Conservation (phyloP, 1,284 basidiomycete species). For the Hypsizygus ulmarius region DNA sequence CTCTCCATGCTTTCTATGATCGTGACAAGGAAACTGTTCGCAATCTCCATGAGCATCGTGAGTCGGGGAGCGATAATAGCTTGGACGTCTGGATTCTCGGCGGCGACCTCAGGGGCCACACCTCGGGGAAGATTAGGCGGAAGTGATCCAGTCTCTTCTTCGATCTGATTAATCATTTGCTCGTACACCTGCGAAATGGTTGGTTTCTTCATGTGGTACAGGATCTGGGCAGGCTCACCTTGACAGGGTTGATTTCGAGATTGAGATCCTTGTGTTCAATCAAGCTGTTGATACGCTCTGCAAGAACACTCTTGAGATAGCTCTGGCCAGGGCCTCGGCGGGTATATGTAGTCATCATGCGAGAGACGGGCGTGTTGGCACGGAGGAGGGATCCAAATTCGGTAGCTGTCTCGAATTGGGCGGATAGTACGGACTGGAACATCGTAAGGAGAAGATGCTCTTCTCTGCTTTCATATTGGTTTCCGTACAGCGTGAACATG, state of each 20-base stretch:
- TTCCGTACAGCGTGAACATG: constrained; percentile 99
- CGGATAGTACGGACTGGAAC: constrained; percentile 97
- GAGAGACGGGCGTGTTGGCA: constrained; percentile 97
- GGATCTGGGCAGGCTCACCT: constrained; percentile 49
- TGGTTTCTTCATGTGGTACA: constrained; percentile 1
- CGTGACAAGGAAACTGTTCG: constrained; percentile 94
- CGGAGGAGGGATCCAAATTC: constrained; percentile 97
- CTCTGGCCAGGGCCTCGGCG: constrained; percentile 96
- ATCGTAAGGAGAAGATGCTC: constrained; percentile 98
- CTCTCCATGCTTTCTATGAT: constrained; percentile 98
- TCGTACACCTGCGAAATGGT: constrained; percentile 75
- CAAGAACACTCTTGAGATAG: constrained; percentile 94
- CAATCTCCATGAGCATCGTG: constrained; percentile 99
- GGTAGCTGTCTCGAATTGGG: constrained; percentile 97
- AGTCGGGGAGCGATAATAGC: constrained; percentile 95
- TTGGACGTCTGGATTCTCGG: constrained; percentile 92
- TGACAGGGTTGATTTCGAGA: constrained; percentile 97
- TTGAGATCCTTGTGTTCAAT: constrained; percentile 99
- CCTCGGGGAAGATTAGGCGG: constrained; percentile 89
- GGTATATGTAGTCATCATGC: constrained; percentile 99
- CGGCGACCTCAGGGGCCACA: constrained; percentile 90
- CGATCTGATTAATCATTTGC: constrained; percentile 98
- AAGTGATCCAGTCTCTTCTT: constrained; percentile 90
- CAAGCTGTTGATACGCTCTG: constrained; percentile 95
- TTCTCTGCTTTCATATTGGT: constrained; percentile 98